Evolutionary conservation across 805 yeast species (phyloP), one percentile per base, ranked within the genome.

Genomic region (Candida coquimbonensis): DNA sequence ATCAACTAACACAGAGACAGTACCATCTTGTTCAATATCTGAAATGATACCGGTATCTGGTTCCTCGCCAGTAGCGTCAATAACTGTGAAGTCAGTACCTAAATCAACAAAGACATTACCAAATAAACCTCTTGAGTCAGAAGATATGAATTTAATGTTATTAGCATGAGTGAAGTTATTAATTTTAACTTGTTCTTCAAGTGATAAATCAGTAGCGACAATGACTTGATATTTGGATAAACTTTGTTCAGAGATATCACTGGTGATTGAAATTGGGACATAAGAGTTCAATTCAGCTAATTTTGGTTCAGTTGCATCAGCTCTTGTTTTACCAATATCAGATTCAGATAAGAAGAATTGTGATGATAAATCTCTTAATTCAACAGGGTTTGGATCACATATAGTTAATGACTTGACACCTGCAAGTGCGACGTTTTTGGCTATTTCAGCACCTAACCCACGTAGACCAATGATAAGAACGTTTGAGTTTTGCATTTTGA

Each of bases 371-470:
- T 93, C 98, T 43, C 67, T 73, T 39, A 88, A 53, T 45, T 72
- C 64, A 19, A 85, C 83, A 1, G 80, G 75, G 17, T 70, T 71
- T 12, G 96, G 95, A 61, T 93, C 99, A 63, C 83, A 87, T 31
- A 93, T 65, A 8, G 95, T 72, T 55, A 93, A 70, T 9, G 95
- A 83, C 69, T 93, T 93, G 56, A 93, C 99, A 59, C 99, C 99
- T 3, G 99, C 99, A 35, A 93, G 73, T 0, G 96, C 95, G 46
- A 93, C 88, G 66, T 93, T 93, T 68, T 93, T 93, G 24, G 99
- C 97, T 47, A 93, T 88, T 68, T 93, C 99, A 38, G 87, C 77
- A 59, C 99, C 99, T 40, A 93, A 71, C 40, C 99, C 99, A 61
- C 80, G 83, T 46, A 91, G 70, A 4, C 99, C 99, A 51, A 90